Conservation (phyloP, 2,329 filamentous ascomycete genomes). For the Colletotrichum paranaense region DNA sequence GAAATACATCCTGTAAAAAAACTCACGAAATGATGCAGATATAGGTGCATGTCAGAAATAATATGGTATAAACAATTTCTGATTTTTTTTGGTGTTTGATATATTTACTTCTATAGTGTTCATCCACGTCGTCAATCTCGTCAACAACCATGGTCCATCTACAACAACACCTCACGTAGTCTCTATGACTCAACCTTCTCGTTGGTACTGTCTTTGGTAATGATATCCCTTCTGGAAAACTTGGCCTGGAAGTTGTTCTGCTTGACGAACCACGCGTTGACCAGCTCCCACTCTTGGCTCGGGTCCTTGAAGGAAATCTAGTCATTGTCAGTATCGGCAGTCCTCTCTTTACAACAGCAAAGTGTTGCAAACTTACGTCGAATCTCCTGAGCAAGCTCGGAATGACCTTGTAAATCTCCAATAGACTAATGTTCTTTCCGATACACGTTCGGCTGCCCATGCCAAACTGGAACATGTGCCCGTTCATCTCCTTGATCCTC, state of each 20-base stretch:
- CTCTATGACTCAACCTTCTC: conserved; percentile 18
- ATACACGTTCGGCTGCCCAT: conserved; percentile 77
- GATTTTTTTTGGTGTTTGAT: neutral
- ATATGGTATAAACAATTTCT: neutral
- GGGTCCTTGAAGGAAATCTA: conserved; percentile 67
- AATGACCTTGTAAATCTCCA: conserved; percentile 74
- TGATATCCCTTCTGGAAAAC: conserved; percentile 56
- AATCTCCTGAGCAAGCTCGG: conserved; percentile 72
- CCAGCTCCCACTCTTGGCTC: conserved; percentile 65
- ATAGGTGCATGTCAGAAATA: neutral
- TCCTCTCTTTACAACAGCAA: neutral
- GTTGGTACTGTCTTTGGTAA: conserved; percentile 44
- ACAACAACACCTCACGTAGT: neutral
- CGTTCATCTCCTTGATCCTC: conserved; percentile 74
- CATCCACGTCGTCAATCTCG: conserved; percentile 4
- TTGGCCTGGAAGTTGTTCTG: conserved; percentile 65
- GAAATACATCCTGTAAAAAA: neutral
- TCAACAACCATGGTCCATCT: neutral
- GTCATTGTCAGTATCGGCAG: neutral
- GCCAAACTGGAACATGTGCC: conserved; percentile 79
- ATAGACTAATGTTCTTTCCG: conserved; percentile 73
- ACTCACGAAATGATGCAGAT: neutral
- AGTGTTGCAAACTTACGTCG: conserved; percentile 56
- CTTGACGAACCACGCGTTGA: conserved; percentile 74
- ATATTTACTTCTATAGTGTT: conserved; percentile 9